Conservation (phyloP, 805 yeast genomes). For the Soucietia sequanensis region DNA sequence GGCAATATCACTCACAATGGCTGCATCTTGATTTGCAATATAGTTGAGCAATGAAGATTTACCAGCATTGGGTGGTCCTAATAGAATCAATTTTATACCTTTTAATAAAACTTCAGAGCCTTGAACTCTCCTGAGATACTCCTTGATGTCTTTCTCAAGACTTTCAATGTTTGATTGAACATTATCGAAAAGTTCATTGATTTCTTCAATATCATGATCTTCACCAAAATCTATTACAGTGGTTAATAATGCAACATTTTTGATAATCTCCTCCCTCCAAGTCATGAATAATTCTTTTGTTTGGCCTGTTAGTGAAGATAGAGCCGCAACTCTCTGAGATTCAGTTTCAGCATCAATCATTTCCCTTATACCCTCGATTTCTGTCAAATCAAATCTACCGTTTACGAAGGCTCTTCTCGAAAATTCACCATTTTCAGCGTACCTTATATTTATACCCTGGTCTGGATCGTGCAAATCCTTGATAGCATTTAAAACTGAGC, state of each 20-base stretch:
- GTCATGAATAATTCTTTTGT: constrained; percentile 50
- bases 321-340: constrained; percentile 72
- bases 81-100: constrained; percentile 70
- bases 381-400: constrained; percentile 80
- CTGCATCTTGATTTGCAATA: constrained; percentile 77
- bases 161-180: constrained; percentile 45
- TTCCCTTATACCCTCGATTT: constrained; percentile 86
- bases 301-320: constrained; percentile 70
- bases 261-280: constrained; percentile 70
- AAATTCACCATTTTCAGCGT: constrained; percentile 94
- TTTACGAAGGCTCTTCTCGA: constrained; percentile 83
- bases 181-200: constrained; percentile 47
- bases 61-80: constrained; percentile 97
- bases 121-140: constrained; percentile 46
- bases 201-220: constrained; percentile 79
- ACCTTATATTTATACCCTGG: constrained; percentile 49
- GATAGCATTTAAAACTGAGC: constrained; percentile 65
- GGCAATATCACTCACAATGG: constrained; percentile 86
- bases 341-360: constrained; percentile 94
- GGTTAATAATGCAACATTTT: constrained; percentile 70
- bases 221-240: constrained; percentile 95
- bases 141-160: constrained; percentile 45
- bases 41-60: constrained; percentile 81
- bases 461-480: constrained; percentile 47
- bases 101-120: constrained; percentile 61